Percentiles rank a stretch among this genome's conserved stretches.
Conservation (phyloP, 2,329 filamentous ascomycete species). For the Aspergillus amoenus region DNA sequence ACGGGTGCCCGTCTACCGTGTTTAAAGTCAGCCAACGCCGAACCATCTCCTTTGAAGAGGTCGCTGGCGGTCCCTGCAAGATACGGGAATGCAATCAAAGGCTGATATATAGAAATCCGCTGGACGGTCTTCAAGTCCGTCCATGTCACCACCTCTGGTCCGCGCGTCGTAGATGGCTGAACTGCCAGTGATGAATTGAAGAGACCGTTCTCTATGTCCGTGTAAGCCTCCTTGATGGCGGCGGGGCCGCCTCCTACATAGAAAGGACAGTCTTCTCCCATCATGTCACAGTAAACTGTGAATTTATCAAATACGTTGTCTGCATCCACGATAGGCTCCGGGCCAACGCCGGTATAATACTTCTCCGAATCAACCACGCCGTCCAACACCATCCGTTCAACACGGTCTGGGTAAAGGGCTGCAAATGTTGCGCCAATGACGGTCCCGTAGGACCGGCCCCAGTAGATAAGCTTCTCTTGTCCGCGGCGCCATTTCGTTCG, state of each 20-base stretch:
- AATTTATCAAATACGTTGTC: constrained; percentile 38
- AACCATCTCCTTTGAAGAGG: constrained; percentile 26
- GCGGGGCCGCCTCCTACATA: constrained; percentile 26
- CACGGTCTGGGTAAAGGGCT: constrained; percentile 43
- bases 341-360: constrained; percentile 31
- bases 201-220: constrained; percentile 24
- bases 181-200: constrained; percentile 31
- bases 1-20: constrained; percentile 22
- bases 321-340: constrained; percentile 30
- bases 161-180: constrained; percentile 25
- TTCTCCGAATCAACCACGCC: constrained; percentile 38
- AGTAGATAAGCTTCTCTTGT: constrained; percentile 38
- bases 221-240: constrained; percentile 28
- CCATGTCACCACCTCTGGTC: constrained; percentile 38
- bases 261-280: constrained; percentile 32
- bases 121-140: constrained; percentile 33
- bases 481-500: constrained; percentile 31
- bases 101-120: constrained; percentile 34
- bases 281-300: constrained; percentile 30
- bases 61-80: constrained; percentile 28
- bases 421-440: constrained; percentile 49
- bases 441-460: constrained; percentile 48
- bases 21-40: constrained; percentile 32
- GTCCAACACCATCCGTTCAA: constrained; percentile 34
- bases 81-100: constrained; percentile 27